Conservation (phyloP, 306 rosid genomes). For the Herpetospermum pedunculosum region DNA sequence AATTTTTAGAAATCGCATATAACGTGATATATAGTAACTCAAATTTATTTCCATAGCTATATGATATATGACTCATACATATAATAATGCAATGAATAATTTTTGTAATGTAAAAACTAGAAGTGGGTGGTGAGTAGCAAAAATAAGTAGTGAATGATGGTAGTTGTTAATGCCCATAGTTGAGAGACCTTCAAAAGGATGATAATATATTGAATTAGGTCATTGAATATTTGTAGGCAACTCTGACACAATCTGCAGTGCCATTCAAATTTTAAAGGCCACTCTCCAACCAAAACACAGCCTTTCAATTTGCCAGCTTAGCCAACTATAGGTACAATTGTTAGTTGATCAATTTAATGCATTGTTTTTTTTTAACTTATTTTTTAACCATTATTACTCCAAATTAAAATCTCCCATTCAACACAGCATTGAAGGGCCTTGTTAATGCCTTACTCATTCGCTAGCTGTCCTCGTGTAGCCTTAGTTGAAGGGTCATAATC, state of each 20-base stretch:
- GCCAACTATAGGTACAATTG: not conserved
- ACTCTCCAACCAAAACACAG: not conserved
- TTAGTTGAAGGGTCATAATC: not conserved
- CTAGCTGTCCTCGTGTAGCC: not conserved
- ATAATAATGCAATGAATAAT: not conserved
- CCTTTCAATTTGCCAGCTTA: not conserved
- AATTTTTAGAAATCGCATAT: not conserved
- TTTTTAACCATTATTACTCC: not conserved
- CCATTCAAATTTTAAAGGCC: not conserved
- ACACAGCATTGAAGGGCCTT: not conserved
- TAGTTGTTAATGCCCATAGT: not conserved
- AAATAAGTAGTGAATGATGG: not conserved
- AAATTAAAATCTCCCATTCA: not conserved
- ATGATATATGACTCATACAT: not conserved
- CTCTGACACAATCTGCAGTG: not conserved
- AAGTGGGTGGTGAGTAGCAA: not conserved
- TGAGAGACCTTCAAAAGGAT: not conserved
- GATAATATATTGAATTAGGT: not conserved
- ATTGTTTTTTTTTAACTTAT: not conserved
- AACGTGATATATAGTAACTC: not conserved
- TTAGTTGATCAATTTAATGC: not conserved
- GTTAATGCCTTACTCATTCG: not conserved
- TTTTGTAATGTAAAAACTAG: too few species aligned
- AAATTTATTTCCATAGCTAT: not conserved
- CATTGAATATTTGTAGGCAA: not conserved